These are phyloP conservation scores for Fusarium drepaniforme DNA, from an alignment of 2,329 filamentous ascomycete genomes.

Conservation along the genomic window DNA sequence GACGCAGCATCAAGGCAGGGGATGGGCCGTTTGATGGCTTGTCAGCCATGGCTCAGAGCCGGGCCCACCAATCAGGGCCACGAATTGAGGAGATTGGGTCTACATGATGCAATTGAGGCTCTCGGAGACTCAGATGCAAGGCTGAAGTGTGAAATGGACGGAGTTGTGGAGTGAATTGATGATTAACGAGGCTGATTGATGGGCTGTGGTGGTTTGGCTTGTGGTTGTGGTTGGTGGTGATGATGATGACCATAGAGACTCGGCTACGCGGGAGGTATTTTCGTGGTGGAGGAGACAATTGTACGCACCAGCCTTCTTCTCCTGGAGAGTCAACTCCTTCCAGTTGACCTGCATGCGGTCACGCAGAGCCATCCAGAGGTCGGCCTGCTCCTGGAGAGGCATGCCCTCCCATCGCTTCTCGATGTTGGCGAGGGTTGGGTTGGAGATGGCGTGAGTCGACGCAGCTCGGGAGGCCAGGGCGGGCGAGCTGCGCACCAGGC, in stretches of 20 bases:
- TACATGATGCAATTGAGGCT: slow-evolving; percentile 45
- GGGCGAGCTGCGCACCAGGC: slow-evolving; percentile 59
- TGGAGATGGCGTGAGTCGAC: slow-evolving; percentile 93
- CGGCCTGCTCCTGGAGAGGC: slow-evolving; percentile 98
- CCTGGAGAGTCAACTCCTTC: slow-evolving; percentile 92
- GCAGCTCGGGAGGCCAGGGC: slow-evolving; percentile 65
- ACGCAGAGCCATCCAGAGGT: slow-evolving; percentile 97
- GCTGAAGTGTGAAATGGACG: slow-evolving; percentile 31
- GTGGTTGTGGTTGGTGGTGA: slow-evolving; percentile 10
- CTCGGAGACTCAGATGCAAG: slow-evolving; percentile 28
- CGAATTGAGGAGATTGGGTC: slow-evolving; percentile 37
- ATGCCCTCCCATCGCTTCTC: slow-evolving; percentile 99
- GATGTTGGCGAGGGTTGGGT: slow-evolving; percentile 96
- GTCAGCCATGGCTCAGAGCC: slow-evolving; percentile 27
- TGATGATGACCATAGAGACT: slow-evolving; percentile 26
- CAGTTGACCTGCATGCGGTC: slow-evolving; percentile 99
- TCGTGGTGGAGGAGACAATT: slow-evolving; percentile 32
- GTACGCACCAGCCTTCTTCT: slow-evolving; percentile 98
- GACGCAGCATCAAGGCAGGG: slow-evolving; percentile 26
- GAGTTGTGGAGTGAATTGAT: slow-evolving; percentile 30
- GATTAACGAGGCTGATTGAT: slow-evolving; percentile 19
- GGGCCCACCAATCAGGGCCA: slow-evolving; percentile 37
- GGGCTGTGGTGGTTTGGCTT: slow-evolving; percentile 10
- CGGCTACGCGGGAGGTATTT: slow-evolving; percentile 53
- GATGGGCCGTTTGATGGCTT: slow-evolving; percentile 23